phyloP scores from a whole-genome alignment of 2,329 filamentous ascomycete genomes.

The Ceratocystis eucalypticola region DNA sequence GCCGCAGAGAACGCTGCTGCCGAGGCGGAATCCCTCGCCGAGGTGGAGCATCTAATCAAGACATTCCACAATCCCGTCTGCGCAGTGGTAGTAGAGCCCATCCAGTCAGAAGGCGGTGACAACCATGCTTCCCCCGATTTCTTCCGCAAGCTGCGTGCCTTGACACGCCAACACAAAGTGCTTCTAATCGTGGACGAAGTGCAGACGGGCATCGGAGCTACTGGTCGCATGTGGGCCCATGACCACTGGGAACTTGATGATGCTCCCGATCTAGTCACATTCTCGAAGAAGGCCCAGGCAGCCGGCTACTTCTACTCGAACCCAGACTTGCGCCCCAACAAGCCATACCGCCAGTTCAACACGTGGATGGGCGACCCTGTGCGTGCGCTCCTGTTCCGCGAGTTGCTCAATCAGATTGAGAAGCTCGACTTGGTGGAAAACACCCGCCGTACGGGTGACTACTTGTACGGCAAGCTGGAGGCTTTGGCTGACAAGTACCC shows the following conservation, averaged over 20 bases:
- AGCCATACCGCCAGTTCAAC: conserved; percentile 77
- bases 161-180: conserved; percentile 56
- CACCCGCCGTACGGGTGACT: conserved; percentile 65
- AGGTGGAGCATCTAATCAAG: conserved; percentile 58
- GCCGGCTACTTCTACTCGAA: conserved; percentile 74
- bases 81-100: conserved; percentile 63
- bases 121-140: conserved; percentile 69
- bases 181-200: conserved; percentile 75
- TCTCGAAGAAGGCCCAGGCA: conserved; percentile 76
- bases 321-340: conserved; percentile 60
- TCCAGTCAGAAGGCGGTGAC: conserved; percentile 73
- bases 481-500: conserved; percentile 57
- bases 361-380: conserved; percentile 79
- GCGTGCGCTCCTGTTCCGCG: conserved; percentile 61
- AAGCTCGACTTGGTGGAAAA: conserved; percentile 63
- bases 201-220: conserved; percentile 73
- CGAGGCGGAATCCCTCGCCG: conserved; percentile 58
- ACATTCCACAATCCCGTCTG: conserved; percentile 55
- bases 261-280: conserved; percentile 76
- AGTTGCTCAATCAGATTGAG: conserved; percentile 65
- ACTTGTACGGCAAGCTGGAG: conserved; percentile 60
- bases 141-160: conserved; percentile 59
- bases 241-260: conserved; percentile 64
- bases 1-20: conserved; percentile 55
- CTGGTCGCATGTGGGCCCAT: conserved; percentile 77